phyloP scores from a whole-genome alignment of 495 filamentous ascomycete species.

The Penicillium coffeae region DNA sequence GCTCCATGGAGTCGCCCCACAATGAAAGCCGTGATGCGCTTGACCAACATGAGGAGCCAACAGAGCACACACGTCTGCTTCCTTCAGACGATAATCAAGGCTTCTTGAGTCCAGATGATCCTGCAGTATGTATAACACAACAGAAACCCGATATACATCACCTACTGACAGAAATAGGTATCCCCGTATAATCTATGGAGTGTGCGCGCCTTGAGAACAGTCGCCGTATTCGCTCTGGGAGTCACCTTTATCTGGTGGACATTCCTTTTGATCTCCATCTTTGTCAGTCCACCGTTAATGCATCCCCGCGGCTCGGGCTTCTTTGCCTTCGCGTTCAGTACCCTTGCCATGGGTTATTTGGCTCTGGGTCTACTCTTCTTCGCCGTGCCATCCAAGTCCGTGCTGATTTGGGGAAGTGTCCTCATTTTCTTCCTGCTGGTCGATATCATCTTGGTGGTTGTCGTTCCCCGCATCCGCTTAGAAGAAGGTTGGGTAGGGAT shows the following conservation, averaged over 20 bases:
- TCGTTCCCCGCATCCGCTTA: conserved; percentile 63
- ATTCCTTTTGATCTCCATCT: conserved; percentile 76
- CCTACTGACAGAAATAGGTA: conserved; percentile 48
- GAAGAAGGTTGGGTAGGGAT: conserved; percentile 93
- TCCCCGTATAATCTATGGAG: conserved; percentile 94
- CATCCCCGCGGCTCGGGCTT: conserved; percentile 86
- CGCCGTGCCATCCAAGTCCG: conserved; percentile 69
- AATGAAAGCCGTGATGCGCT: conserved; percentile 19
- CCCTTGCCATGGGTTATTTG: conserved; percentile 68
- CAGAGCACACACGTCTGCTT: conserved; percentile 75
- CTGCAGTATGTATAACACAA: conserved; percentile 55
- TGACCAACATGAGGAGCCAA: conserved; percentile 32
- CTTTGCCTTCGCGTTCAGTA: conserved; percentile 77
- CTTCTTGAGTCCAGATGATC: conserved; percentile 89
- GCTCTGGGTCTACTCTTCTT: conserved; percentile 83
- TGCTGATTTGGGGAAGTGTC: conserved; percentile 63
- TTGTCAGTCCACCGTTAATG: conserved; percentile 82
- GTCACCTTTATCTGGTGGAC: conserved; percentile 89
- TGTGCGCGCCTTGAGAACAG: conserved; percentile 69
- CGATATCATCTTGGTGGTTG: conserved; percentile 72
- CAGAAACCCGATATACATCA: conserved; percentile 16
- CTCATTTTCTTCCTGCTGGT: conserved; percentile 70
- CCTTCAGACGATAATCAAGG: conserved; percentile 53
- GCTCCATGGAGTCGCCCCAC: conserved; percentile 17
- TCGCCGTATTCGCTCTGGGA: conserved; percentile 67